Evolutionary conservation across 1,284 basidiomycete genomes (phyloP).

Genomic region (Tylopilus sp.): DNA sequence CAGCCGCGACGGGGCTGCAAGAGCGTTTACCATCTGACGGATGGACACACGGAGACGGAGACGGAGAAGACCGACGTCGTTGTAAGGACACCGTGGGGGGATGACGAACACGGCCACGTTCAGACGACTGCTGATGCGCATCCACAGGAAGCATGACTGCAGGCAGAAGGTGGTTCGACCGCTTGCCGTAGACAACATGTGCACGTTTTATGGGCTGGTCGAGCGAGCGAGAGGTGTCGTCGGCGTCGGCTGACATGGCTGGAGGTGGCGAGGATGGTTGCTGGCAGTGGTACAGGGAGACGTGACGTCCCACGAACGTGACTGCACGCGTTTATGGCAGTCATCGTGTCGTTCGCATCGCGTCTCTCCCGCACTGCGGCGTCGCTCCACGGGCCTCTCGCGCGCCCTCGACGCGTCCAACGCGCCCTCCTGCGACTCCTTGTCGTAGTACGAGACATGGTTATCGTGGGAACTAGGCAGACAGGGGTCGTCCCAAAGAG

Average conservation of each 20-base stretch:
- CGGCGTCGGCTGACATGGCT: constrained; percentile 14
- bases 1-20: neutral
- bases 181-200: constrained; percentile 30
- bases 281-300: constrained; percentile 5
- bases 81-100: neutral
- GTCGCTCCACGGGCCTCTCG: neutral
- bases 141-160: neutral
- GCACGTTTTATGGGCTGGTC: constrained; percentile 23
- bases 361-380: constrained; percentile 3
- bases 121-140: constrained; percentile 2
- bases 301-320: constrained; percentile 34
- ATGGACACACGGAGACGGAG: constrained; percentile 11
- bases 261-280: constrained; percentile 3
- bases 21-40: constrained; percentile 11
- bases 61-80: constrained; percentile 2
- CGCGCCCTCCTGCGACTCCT: neutral
- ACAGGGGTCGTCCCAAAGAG: constrained; percentile 22
- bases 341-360: constrained; percentile 20
- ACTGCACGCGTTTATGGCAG: constrained; percentile 34
- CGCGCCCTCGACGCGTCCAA: constrained; percentile 14
- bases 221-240: neutral
- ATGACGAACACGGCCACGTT: neutral
- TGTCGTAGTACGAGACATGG: neutral
- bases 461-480: neutral
- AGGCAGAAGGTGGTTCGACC: constrained; percentile 4